Evolutionary conservation across 768 basidiomycete genomes (phyloP).

Genomic region (Gymnopilus junonius): DNA sequence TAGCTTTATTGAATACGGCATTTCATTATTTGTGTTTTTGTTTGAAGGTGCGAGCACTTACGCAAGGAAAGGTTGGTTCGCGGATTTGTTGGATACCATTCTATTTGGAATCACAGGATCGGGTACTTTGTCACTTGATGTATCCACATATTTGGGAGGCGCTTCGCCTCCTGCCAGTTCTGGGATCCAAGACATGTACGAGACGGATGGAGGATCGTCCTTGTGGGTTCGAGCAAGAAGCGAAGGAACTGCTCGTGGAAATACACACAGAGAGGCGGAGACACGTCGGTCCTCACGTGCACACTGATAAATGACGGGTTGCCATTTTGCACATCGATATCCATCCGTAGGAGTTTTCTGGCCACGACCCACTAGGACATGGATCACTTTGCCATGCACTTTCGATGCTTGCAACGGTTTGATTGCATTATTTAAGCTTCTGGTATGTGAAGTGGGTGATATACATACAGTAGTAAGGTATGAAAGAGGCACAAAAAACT

Average conservation of each 20-base stretch:
- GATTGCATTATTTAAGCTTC: constrained; percentile 21
- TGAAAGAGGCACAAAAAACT: constrained; percentile 13
- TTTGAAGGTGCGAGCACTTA: constrained; percentile 34
- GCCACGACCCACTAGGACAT: too few relatives aligned
- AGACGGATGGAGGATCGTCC: constrained; percentile 3
- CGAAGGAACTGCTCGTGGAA: background rate
- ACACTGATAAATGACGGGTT: background rate
- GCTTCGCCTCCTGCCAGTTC: constrained; percentile 46
- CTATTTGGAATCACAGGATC: constrained; percentile 70
- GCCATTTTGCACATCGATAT: background rate
- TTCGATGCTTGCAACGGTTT: background rate
- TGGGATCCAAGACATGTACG: constrained; percentile 69
- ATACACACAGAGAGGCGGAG: background rate
- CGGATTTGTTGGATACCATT: constrained; percentile 79
- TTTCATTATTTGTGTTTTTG: background rate
- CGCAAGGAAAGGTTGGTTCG: constrained; percentile 86
- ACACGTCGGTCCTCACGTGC: constrained; percentile 7
- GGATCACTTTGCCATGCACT: background rate
- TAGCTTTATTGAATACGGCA: constrained; percentile 47
- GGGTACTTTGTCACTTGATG: constrained; percentile 52
- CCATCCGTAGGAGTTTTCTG: too few relatives aligned
- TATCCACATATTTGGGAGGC: constrained; percentile 41
- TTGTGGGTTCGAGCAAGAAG: constrained; percentile 10
- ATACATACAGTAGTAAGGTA: constrained; percentile 30
- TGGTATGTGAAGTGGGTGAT: constrained; percentile 17